Percentiles rank a stretch among this genome's conserved stretches.
Conservation (phyloP, 2,329 filamentous ascomycete genomes). For the Arthrobotrys megalospora region DNA sequence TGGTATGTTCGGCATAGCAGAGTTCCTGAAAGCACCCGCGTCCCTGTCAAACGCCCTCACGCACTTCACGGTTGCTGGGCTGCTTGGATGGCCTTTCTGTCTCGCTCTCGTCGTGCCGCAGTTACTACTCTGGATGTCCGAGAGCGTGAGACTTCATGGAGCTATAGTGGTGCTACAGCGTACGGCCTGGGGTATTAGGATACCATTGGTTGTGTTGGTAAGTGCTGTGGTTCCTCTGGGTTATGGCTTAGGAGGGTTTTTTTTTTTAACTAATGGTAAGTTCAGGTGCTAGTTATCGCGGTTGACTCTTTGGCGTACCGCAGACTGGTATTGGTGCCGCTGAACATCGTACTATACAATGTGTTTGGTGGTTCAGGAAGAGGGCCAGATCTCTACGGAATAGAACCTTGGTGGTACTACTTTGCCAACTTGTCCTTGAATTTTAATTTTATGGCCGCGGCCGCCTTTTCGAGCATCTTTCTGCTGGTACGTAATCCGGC, state of each 20-base stretch:
- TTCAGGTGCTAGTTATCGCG: constrained; percentile 50
- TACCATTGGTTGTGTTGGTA: constrained; percentile 78
- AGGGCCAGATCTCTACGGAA: constrained; percentile 93
- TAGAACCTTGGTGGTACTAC: constrained; percentile 97
- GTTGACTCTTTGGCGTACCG: constrained; percentile 73
- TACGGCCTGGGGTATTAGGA: not conserved
- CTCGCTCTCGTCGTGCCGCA: constrained; percentile 81
- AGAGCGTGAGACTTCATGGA: not conserved
- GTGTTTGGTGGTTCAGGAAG: constrained; percentile 83
- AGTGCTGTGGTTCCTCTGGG: constrained; percentile 65
- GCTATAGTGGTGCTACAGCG: not conserved
- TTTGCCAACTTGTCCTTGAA: constrained; percentile 91
- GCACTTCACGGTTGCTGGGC: constrained; percentile 88
- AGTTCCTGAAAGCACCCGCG: constrained; percentile 75
- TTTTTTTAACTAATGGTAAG: not conserved
- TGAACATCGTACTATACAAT: constrained; percentile 97
- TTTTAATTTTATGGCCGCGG: constrained; percentile 93
- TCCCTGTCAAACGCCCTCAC: constrained; percentile 77
- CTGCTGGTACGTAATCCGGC: constrained; percentile 37
- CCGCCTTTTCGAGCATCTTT: constrained; percentile 82
- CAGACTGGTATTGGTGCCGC: constrained; percentile 81
- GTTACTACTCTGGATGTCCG: constrained; percentile 29
- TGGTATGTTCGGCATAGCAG: constrained; percentile 84
- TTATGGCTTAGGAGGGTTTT: not conserved
- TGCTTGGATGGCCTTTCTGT: constrained; percentile 95